phyloP scores from a whole-genome alignment of 176 grass and related monocot genomes.

The Pontederia paniculata region DNA sequence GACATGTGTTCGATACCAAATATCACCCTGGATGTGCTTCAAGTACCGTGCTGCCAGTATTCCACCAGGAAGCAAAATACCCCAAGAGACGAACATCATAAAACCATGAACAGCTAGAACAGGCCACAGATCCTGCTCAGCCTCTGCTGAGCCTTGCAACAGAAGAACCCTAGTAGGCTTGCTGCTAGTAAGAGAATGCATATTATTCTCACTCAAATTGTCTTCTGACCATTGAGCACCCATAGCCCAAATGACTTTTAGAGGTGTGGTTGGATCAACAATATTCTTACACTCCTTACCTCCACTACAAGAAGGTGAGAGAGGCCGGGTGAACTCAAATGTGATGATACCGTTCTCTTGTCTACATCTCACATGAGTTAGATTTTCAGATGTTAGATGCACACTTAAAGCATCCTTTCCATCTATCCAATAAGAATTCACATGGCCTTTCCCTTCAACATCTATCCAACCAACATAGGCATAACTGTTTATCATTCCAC shows the following conservation, averaged over 20 bases:
- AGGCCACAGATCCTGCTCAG: slow-evolving; percentile 49
- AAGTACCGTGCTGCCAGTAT: slow-evolving; percentile 54
- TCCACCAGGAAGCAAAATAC: slow-evolving; percentile 48
- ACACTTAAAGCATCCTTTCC: not conserved
- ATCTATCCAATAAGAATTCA: slow-evolving; percentile 1
- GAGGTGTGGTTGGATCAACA: not conserved
- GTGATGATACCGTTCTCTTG: not conserved
- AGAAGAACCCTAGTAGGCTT: not conserved
- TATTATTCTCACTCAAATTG: not conserved
- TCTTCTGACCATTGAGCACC: not conserved
- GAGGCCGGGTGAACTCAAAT: not conserved
- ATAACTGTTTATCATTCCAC: slow-evolving; percentile 2
- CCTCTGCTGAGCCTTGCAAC: slow-evolving; percentile 39
- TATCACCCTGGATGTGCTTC: slow-evolving; percentile 54
- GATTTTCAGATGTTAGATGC: not conserved
- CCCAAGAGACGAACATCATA: slow-evolving; percentile 92
- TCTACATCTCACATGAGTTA: not conserved
- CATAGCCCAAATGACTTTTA: not conserved
- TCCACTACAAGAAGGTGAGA: slow-evolving; percentile 1
- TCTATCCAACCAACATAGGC: slow-evolving; percentile 7
- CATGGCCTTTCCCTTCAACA: not conserved
- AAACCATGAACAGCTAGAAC: slow-evolving; percentile 74
- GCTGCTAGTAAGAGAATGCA: slow-evolving; percentile 1
- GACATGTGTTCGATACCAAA: slow-evolving; percentile 58
- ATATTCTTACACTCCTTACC: not conserved